These are phyloP conservation scores for Daldinia concentrica DNA, from an alignment of 495 filamentous ascomycete genomes.

Conservation along the genomic window DNA sequence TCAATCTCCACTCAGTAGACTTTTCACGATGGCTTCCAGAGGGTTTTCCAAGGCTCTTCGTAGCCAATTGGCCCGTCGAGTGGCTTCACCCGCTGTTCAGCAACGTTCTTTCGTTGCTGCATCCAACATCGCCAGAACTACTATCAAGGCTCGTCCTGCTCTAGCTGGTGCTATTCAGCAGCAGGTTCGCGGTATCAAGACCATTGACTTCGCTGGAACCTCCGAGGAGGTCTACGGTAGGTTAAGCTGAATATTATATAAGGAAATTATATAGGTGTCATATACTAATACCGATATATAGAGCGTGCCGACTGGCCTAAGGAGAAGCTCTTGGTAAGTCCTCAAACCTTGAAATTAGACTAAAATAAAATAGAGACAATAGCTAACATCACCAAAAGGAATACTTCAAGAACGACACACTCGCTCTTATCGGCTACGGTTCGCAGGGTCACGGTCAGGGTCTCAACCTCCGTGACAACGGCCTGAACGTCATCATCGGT, in stretches of 20 bases:
- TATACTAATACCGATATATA: slow-evolving; percentile 47
- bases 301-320: slow-evolving; percentile 98
- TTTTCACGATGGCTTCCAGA: slow-evolving; percentile 82
- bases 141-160: slow-evolving; percentile 62
- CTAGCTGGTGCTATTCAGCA: slow-evolving; percentile 62
- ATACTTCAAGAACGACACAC: slow-evolving; percentile 99
- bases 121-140: slow-evolving; percentile 65
- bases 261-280: slow-evolving; percentile 2
- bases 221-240: slow-evolving; percentile 93
- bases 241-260: slow-evolving; percentile 38
- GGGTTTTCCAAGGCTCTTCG: slow-evolving; percentile 84
- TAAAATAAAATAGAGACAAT: slow-evolving; percentile 1
- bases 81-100: slow-evolving; percentile 71
- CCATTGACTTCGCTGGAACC: slow-evolving; percentile 91
- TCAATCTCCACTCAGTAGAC: slow-evolving; percentile 47
- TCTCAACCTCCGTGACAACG: slow-evolving; percentile 98
- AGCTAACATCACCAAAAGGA: slow-evolving; percentile 65
- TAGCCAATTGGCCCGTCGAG: slow-evolving; percentile 75
- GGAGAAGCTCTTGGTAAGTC: slow-evolving; percentile 90
- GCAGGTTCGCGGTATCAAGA: slow-evolving; percentile 81
- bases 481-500: slow-evolving; percentile 97
- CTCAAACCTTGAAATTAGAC: slow-evolving; percentile 12
- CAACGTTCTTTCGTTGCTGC: slow-evolving; percentile 75
- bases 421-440: slow-evolving; percentile 98
- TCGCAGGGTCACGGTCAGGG: slow-evolving; percentile 98